Evolutionary conservation across 1,284 basidiomycete genomes (phyloP).

Genomic region (Rhodotorula sp.): DNA sequence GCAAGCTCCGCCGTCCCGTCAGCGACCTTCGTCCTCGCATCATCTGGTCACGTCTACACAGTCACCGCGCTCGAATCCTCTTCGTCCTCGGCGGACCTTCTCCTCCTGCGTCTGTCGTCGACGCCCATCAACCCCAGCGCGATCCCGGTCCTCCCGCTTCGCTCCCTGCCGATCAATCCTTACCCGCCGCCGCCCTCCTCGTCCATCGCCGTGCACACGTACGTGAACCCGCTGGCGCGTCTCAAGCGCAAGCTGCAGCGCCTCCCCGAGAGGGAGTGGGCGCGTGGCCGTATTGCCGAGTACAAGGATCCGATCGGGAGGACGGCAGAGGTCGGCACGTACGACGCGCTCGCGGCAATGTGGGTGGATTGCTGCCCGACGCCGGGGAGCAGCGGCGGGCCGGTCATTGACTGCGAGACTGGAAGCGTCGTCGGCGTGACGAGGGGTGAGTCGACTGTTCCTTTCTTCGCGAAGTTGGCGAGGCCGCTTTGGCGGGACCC

Average conservation of each 20-base stretch:
- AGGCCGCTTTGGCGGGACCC: background rate
- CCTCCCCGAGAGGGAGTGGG: slow-evolving; percentile 60
- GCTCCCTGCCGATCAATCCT: slow-evolving; percentile 66
- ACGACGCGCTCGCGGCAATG: slow-evolving; percentile 66
- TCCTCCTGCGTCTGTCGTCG: slow-evolving; percentile 48
- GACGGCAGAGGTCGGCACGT: slow-evolving; percentile 63
- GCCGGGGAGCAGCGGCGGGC: slow-evolving; percentile 69
- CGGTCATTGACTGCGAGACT: slow-evolving; percentile 65
- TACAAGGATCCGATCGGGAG: slow-evolving; percentile 62
- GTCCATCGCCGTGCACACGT: slow-evolving; percentile 56
- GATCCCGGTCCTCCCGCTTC: slow-evolving; percentile 55
- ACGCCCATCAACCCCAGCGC: slow-evolving; percentile 42
- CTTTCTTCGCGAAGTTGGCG: too few species aligned
- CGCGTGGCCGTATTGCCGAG: slow-evolving; percentile 58
- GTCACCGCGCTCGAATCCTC: slow-evolving; percentile 61
- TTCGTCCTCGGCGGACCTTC: slow-evolving; percentile 64
- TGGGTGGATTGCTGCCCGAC: slow-evolving; percentile 63
- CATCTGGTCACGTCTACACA: slow-evolving; percentile 33
- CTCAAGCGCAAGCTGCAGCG: slow-evolving; percentile 30
- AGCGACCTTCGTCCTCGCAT: slow-evolving; percentile 52
- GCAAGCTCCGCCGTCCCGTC: slow-evolving; percentile 43
- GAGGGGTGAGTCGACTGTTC: slow-evolving; percentile 56
- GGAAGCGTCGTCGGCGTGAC: slow-evolving; percentile 71
- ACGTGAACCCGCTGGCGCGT: slow-evolving; percentile 26
- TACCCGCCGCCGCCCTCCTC: slow-evolving; percentile 63